Percentiles rank a stretch among this genome's conserved stretches.
These are phyloP conservation scores for Dinochytrium kinnereticum DNA, from an alignment of 371 early-diverging fungal species.

Conservation along the genomic window DNA sequence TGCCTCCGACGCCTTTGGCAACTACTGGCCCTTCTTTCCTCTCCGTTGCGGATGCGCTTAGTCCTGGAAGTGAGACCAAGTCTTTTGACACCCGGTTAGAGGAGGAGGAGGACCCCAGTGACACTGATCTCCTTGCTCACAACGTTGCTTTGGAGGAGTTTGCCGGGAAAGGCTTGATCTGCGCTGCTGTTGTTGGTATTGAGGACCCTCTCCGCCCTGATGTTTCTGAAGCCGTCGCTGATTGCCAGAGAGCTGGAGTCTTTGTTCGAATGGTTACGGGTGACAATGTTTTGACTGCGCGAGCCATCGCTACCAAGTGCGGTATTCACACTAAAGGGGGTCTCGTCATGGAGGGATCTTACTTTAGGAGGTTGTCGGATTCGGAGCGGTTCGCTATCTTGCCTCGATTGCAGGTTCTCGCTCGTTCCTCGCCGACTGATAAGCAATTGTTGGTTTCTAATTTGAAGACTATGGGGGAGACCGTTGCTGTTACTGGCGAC, in stretches of 20 bases:
- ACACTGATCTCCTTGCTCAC: slow-evolving; percentile 6
- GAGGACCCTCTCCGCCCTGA: slow-evolving; percentile 92
- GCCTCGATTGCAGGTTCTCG: slow-evolving; percentile 88
- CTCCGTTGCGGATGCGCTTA: neutral
- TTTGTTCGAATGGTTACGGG: slow-evolving; percentile 92
- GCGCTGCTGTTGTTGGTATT: slow-evolving; percentile 85
- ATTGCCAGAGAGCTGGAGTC: slow-evolving; percentile 82
- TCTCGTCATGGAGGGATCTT: slow-evolving; percentile 86
- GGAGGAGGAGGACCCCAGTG: slow-evolving; percentile 10
- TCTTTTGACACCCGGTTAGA: slow-evolving; percentile 14
- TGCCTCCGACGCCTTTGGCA: neutral
- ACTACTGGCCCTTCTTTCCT: neutral
- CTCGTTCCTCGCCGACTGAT: slow-evolving; percentile 91
- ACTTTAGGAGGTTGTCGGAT: slow-evolving; percentile 77
- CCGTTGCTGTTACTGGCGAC: slow-evolving; percentile 97
- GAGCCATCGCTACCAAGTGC: slow-evolving; percentile 85
- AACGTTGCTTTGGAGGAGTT: neutral
- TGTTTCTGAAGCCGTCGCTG: slow-evolving; percentile 78
- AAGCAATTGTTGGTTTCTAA: slow-evolving; percentile 89
- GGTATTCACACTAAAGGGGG: slow-evolving; percentile 71
- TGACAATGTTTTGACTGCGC: slow-evolving; percentile 90
- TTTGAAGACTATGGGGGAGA: slow-evolving; percentile 85
- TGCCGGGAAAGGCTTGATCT: slow-evolving; percentile 42
- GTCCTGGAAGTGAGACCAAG: slow-evolving; percentile 4
- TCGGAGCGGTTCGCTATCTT: slow-evolving; percentile 79